phyloP scores from a whole-genome alignment of 768 basidiomycete genomes.

The Mycena capillaripes region DNA sequence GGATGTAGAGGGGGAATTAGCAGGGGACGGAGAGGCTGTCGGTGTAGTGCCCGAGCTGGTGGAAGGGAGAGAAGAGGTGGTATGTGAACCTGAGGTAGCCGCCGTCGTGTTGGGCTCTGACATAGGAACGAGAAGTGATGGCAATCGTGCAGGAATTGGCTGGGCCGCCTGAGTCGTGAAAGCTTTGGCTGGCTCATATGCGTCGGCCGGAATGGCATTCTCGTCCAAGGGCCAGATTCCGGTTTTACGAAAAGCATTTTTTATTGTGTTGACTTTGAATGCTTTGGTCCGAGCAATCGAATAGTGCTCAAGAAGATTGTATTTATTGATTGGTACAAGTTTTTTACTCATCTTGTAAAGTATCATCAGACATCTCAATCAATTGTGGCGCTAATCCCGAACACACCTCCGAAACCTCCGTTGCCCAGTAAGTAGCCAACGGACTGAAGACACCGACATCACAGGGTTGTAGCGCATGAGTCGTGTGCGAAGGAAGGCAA shows the following conservation, averaged over 20 bases:
- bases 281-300: slow-evolving; percentile 18
- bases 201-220: not conserved
- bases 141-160: slow-evolving; percentile 5
- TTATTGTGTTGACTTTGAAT: slow-evolving; percentile 32
- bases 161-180: slow-evolving; percentile 18
- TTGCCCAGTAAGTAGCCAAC: slow-evolving; percentile 41
- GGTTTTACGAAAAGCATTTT: not conserved
- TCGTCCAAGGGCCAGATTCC: slow-evolving; percentile 5
- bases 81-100: no score
- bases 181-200: slow-evolving; percentile 2
- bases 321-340: slow-evolving; percentile 30
- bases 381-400: not conserved
- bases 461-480: no score
- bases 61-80: no score
- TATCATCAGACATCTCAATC: not conserved
- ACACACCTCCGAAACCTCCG: slow-evolving; percentile 11
- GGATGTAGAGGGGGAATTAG: no score
- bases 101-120: no score
- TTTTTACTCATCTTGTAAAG: not conserved
- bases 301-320: slow-evolving; percentile 35
- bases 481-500: no score
- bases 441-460: slow-evolving; percentile 54
- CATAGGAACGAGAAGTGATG: slow-evolving; percentile 3
- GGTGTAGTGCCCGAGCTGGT: not conserved
- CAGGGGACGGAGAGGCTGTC: no score